phyloP scores from a whole-genome alignment of 805 yeast species.

The Maudiozyma bulderi region DNA sequence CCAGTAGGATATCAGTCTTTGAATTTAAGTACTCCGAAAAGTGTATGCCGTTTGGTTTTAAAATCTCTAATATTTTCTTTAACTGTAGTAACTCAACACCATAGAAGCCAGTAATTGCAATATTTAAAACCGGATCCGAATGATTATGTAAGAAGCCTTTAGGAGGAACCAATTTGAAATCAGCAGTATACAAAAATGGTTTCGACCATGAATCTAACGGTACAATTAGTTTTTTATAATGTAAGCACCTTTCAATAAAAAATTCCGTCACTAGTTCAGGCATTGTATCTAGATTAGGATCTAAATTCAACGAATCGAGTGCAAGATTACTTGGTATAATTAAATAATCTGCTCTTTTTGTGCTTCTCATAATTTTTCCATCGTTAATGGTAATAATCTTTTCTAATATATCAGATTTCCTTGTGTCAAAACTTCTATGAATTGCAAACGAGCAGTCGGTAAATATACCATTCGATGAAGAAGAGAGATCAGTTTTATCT shows the following conservation, averaged over 20 bases:
- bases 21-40: slow-evolving; percentile 21
- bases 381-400: slow-evolving; percentile 20
- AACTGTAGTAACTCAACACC: slow-evolving; percentile 70
- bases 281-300: not conserved
- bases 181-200: slow-evolving; percentile 33
- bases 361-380: slow-evolving; percentile 8
- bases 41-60: slow-evolving; percentile 33
- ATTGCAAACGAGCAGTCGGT: slow-evolving; percentile 10
- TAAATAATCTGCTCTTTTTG: slow-evolving; percentile 3
- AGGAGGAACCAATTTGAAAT: slow-evolving; percentile 24
- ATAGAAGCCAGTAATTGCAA: slow-evolving; percentile 63
- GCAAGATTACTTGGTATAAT: slow-evolving; percentile 20
- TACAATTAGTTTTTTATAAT: slow-evolving; percentile 37
- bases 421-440: slow-evolving; percentile 10
- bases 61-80: slow-evolving; percentile 45
- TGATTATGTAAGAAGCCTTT: slow-evolving; percentile 10
- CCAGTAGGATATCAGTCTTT: slow-evolving; percentile 23
- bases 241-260: slow-evolving; percentile 67
- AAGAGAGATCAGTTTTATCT: not conserved
- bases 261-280: slow-evolving; percentile 57
- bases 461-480: slow-evolving; percentile 7
- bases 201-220: slow-evolving; percentile 53
- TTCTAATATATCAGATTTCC: slow-evolving; percentile 13
- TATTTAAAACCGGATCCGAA: slow-evolving; percentile 13
- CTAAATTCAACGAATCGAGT: slow-evolving; percentile 5